Conservation (phyloP, 1,284 basidiomycete genomes). For the Tilletia horrida region DNA sequence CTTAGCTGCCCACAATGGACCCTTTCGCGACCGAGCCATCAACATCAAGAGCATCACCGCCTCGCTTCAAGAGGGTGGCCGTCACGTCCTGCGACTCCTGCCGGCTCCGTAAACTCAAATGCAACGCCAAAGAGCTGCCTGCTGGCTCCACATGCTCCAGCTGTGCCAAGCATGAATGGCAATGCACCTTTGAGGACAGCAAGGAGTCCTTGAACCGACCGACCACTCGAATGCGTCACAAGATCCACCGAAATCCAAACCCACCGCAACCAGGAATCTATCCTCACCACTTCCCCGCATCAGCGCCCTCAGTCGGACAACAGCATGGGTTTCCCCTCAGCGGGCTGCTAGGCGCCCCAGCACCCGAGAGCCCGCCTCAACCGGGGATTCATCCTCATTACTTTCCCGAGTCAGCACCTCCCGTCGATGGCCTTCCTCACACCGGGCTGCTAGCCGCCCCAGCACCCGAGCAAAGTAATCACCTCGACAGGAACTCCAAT, state of each 20-base stretch:
- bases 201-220: constrained; percentile 18
- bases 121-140: constrained; percentile 22
- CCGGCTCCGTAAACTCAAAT: constrained; percentile 22
- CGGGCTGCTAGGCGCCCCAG: too few species aligned
- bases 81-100: constrained; percentile 25
- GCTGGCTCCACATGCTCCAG: constrained; percentile 7
- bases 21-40: not conserved
- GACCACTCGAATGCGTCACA: constrained; percentile 1
- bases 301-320: too few species aligned
- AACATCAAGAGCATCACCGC: not conserved
- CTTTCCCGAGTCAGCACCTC: too few species aligned
- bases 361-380: too few species aligned
- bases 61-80: constrained; percentile 18
- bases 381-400: too few species aligned
- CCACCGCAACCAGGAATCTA: not conserved
- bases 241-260: not conserved
- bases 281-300: not conserved
- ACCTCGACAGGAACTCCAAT: not conserved
- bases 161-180: constrained; percentile 15
- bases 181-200: constrained; percentile 23
- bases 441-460: too few species aligned
- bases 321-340: too few species aligned
- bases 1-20: not conserved
- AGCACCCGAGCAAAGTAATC: too few species aligned
- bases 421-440: too few species aligned